These are phyloP conservation scores for Senna tora DNA, from an alignment of 306 rosid genomes.

Conservation along the genomic window DNA sequence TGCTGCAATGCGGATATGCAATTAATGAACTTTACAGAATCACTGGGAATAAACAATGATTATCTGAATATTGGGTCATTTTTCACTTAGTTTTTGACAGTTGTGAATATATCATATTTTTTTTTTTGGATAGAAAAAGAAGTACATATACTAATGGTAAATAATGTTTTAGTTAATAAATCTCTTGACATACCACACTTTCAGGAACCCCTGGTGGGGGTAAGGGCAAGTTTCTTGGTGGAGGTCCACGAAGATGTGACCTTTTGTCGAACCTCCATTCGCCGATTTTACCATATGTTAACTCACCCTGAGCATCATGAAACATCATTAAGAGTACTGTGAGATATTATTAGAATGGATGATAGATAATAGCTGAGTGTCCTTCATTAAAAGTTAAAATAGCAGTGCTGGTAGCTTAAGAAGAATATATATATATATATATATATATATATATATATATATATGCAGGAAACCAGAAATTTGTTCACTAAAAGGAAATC, in stretches of 20 bases:
- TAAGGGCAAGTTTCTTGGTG: slow-evolving; percentile 77
- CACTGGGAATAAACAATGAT: neutral
- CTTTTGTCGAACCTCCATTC: slow-evolving; percentile 99
- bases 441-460: no score
- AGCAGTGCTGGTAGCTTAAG: slow-evolving; percentile 16
- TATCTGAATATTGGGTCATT: slow-evolving; percentile 1
- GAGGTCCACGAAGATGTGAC: slow-evolving; percentile 83
- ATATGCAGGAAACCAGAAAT: no score
- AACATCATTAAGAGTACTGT: slow-evolving; percentile 29
- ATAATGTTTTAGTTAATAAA: neutral
- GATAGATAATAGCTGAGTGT: slow-evolving; percentile 8
- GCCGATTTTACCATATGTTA: slow-evolving; percentile 88
- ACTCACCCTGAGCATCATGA: slow-evolving; percentile 65
- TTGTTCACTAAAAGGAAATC: slow-evolving; percentile 8
- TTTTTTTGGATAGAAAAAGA: no score
- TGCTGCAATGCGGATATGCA: slow-evolving; percentile 3
- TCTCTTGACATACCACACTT: slow-evolving; percentile 78
- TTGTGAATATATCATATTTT: neutral
- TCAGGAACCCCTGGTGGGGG: slow-evolving; percentile 98
- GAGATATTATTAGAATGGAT: slow-evolving; percentile 21
- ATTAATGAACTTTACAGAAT: slow-evolving; percentile 9
- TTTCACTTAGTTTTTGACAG: slow-evolving; percentile 14
- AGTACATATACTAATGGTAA: neutral
- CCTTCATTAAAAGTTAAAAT: slow-evolving; percentile 18
- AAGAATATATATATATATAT: no score